Conservation (phyloP, 2,329 filamentous ascomycete species). For the Rhynchosporium graminicola region DNA sequence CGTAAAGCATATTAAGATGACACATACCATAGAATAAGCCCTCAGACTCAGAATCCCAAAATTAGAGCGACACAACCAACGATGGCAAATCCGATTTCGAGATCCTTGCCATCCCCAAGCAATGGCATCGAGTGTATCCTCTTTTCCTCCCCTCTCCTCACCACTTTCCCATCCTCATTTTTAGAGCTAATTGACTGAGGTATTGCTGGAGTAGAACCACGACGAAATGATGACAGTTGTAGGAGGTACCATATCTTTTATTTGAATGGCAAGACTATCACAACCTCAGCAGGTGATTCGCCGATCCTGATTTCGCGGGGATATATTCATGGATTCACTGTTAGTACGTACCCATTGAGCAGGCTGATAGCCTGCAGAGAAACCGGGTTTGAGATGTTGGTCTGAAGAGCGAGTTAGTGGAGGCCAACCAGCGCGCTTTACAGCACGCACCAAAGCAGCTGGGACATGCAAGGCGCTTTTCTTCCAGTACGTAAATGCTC, state of each 20-base stretch:
- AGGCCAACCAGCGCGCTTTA: constrained; percentile 14
- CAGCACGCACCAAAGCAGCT: constrained; percentile 14
- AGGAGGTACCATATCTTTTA: constrained; percentile 18
- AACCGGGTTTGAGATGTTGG: too few relatives aligned
- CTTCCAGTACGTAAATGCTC: constrained; percentile 11
- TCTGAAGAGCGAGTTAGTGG: constrained; percentile 1
- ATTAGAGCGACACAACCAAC: constrained; percentile 18
- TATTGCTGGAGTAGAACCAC: constrained; percentile 13
- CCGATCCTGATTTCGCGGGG: constrained; percentile 16
- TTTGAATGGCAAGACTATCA: constrained; percentile 20
- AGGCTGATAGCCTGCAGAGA: too few relatives aligned
- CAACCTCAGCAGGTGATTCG: constrained; percentile 18
- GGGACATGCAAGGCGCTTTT: constrained; percentile 23
- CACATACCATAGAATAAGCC: constrained; percentile 13
- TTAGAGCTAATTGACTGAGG: too few relatives aligned
- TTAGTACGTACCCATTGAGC: not conserved
- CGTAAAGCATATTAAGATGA: not conserved
- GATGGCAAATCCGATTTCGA: constrained; percentile 22
- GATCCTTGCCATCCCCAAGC: constrained; percentile 13
- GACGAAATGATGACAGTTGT: constrained; percentile 25
- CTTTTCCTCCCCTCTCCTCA: not conserved
- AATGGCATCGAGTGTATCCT: constrained; percentile 21
- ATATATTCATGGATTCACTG: constrained; percentile 19
- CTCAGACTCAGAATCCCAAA: constrained; percentile 13
- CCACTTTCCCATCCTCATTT: not conserved